Evolutionary conservation across 2,329 filamentous ascomycete species (phyloP), one percentile per base, ranked within the genome.

Genomic region (Catunica adiposa): DNA sequence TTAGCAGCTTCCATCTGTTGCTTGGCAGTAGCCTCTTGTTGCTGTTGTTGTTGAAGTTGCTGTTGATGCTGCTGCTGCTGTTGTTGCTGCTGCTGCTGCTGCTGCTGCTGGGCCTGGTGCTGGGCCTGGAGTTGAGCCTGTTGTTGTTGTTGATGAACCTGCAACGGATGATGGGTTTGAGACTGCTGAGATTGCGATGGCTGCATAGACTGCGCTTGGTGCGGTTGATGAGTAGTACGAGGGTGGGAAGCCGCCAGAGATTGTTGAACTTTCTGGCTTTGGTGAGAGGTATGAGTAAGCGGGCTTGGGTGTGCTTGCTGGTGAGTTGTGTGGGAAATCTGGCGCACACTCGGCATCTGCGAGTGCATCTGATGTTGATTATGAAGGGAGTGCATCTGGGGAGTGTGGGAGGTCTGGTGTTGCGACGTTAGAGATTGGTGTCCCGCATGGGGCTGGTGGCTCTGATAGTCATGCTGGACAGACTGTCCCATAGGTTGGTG

Each of bases 21-120:
- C 46, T 66, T 70, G 70, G n/a, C n/a, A n/a, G n/a, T n/a, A 22
- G 67, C 66, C 61, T 71, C 70, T 54, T 70, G 67, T n/a, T 64
- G 56, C 22, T 61, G 61, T 14, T 61, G 61, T 4, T 53, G 53
- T 22, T 60, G 60, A 8, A 57, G 56, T 6, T 53, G 55, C 3
- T 51, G 51, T 26, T 59, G 58, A 1, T 51, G 55, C 14, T 60
- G 59, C 17, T 56, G 55, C 11, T 58, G 56, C 2, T 54, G 52
- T 14, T 58, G 56, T 2, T 51, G 44, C 47, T 56, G 53, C 2
- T 38, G 38, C 15, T 17, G 23, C 25, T 55, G 53, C 20, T 51
- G 48, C 48, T 58, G 59, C 44, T 44, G 37, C 51, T 56, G 55
- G 2, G 55, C 55, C 37, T 53, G 38, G 15, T 60, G 60, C 25